Conservation (phyloP, 768 basidiomycete species). For the Tulasnella sp. region DNA sequence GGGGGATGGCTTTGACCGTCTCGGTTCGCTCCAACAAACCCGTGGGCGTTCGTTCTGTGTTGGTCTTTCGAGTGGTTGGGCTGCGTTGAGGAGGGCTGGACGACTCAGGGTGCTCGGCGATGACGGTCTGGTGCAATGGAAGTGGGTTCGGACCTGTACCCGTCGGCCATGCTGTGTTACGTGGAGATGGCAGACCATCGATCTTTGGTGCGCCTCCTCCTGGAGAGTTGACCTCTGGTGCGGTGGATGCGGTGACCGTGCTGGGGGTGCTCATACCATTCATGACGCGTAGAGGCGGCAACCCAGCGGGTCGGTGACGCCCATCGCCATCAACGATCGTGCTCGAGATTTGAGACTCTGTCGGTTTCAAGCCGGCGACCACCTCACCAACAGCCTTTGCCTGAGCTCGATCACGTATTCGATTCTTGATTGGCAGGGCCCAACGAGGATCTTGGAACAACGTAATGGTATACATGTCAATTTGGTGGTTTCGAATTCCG, state of each 20-base stretch:
- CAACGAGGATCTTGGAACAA: slow-evolving; percentile 61
- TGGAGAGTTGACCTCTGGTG: not conserved
- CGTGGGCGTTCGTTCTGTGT: slow-evolving; percentile 21
- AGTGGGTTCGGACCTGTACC: not conserved
- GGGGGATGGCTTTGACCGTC: slow-evolving; percentile 8
- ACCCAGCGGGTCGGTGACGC: slow-evolving; percentile 21
- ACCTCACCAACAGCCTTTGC: slow-evolving; percentile 68
- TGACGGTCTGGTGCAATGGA: not conserved
- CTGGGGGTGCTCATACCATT: slow-evolving; percentile 57
- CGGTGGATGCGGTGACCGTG: slow-evolving; percentile 6
- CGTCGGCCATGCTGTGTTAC: not conserved
- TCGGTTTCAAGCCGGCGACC: slow-evolving; percentile 55
- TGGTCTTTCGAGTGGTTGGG: not conserved
- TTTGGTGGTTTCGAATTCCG: slow-evolving; percentile 2
- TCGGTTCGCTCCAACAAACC: slow-evolving; percentile 21
- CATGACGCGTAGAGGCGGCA: slow-evolving; percentile 58
- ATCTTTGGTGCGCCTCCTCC: not conserved
- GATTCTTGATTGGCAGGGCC: slow-evolving; percentile 79
- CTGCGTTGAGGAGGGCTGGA: not conserved
- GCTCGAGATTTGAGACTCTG: not conserved
- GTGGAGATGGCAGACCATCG: slow-evolving; percentile 15
- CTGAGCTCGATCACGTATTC: slow-evolving; percentile 53
- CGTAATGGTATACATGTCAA: slow-evolving; percentile 22
- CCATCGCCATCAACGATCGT: slow-evolving; percentile 25
- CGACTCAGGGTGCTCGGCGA: slow-evolving; percentile 1